Evolutionary conservation across 441 rosid species (phyloP), one percentile per base, ranked within the genome.

Genomic region (Populus hybrid): DNA sequence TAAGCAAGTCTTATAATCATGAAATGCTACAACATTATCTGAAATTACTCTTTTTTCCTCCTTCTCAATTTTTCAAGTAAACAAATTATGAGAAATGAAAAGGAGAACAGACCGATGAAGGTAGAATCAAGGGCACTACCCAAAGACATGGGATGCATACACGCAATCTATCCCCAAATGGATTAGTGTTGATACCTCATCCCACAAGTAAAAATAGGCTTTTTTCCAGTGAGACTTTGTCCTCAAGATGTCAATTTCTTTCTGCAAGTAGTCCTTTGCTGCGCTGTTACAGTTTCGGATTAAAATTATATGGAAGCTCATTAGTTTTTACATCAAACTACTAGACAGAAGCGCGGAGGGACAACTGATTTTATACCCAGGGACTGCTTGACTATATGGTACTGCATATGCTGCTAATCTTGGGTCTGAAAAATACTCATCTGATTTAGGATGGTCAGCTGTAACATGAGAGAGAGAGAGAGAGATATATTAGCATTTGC

Each of bases 401-500:
- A 95, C 92, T 79, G 98, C 99, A 86, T 95, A 94, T 71, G 97
- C 99, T 28, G 97, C 98, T 82, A 93, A 85, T 80, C 98, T 90
- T 73, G 97, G 88, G 78, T 93, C 98, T 79, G 92, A 91, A 74
- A 92, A 84, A 76, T 87, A 95, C 75, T 93, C 98, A 70, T 93
- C 96, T 70, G 98, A 87, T 85, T 89, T 93, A 8, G 94, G 95
- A 90, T 93, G 98, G 83, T 86, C 90, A 36, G 94, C 99, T 92
- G 90, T 84, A 79, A 79, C 32, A 78, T 76, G 30, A 63, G 81
- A 66, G 24, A 83, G 26, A 77, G 38, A 36, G 42, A 36, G 40
- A 36, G 40, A 50, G 68, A 83, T 63, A 57, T 38, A 50, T 28
- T 71, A 53, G 36, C 38, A 79, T 61, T 74, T 40, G 6, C 10